These are phyloP conservation scores for Schizophyllum commune DNA, from an alignment of 1,284 basidiomycete species.

Conservation along the genomic window DNA sequence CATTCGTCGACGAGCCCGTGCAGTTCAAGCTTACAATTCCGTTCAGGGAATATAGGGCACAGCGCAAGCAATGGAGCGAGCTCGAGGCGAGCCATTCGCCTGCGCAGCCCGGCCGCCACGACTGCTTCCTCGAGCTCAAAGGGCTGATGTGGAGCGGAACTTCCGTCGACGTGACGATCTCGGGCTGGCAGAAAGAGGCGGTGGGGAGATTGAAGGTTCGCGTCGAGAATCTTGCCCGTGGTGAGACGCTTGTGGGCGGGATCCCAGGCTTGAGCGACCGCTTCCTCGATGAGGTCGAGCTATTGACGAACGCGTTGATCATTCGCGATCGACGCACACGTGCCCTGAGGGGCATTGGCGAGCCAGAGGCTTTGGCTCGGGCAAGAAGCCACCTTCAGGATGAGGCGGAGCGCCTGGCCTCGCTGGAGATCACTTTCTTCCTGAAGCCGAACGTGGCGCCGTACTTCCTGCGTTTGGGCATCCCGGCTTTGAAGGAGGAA, in stretches of 20 bases:
- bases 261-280: neutral
- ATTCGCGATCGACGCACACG: neutral
- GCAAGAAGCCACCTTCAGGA: neutral
- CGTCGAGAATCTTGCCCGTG: constrained; percentile 2
- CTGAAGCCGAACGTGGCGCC: neutral
- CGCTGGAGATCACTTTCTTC: neutral
- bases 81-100: no score
- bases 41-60: no score
- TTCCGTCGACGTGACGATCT: neutral
- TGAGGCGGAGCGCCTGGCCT: neutral
- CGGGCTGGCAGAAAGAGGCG: neutral
- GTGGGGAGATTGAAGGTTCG: constrained; percentile 1
- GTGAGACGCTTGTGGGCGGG: constrained; percentile 1
- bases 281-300: neutral
- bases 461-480: neutral
- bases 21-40: neutral
- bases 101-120: no score
- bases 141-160: no score
- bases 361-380: neutral
- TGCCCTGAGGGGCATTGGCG: neutral
- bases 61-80: no score
- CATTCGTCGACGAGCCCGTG: constrained; percentile 1
- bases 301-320: neutral
- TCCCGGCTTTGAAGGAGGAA: neutral
- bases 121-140: no score